A percentile compares a stretch with the other conserved stretches of the same genome.
Conservation (phyloP, 2,329 filamentous ascomycete species). For the Alternaria longipes region DNA sequence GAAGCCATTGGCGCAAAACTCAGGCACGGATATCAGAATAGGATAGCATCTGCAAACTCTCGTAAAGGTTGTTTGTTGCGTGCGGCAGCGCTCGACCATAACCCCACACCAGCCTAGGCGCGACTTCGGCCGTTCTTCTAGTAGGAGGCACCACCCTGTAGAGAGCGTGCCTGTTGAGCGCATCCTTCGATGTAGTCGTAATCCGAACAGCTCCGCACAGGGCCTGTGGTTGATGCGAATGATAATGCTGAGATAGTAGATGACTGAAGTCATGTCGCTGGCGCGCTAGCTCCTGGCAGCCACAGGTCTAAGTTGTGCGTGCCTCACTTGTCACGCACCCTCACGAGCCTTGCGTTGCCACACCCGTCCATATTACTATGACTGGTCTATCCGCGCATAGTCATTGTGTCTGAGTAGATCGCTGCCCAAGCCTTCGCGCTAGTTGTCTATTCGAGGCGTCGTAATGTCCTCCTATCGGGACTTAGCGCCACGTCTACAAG, state of each 20-base stretch:
- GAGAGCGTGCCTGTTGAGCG: background rate
- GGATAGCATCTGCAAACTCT: background rate
- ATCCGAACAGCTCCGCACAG: background rate
- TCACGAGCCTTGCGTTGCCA: background rate
- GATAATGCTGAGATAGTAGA: background rate
- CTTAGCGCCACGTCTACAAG: conserved; percentile 12
- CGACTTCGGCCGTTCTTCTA: background rate
- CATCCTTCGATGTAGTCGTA: background rate
- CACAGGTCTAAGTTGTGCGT: background rate
- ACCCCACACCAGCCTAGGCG: background rate
- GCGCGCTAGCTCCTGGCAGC: background rate
- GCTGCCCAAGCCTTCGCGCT: background rate
- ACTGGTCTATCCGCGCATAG: background rate
- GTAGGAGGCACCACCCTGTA: background rate
- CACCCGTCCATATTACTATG: background rate
- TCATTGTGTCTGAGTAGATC: background rate
- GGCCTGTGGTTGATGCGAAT: background rate
- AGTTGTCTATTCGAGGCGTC: background rate
- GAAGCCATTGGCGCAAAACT: background rate
- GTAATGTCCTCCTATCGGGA: conserved; percentile 9
- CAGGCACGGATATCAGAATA: fast-evolving
- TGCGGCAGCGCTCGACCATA: background rate
- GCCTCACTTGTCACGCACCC: background rate
- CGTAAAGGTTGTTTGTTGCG: background rate
- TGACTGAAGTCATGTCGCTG: background rate